phyloP scores from a whole-genome alignment of 139 green algal species.

The Chlorella sp. region DNA sequence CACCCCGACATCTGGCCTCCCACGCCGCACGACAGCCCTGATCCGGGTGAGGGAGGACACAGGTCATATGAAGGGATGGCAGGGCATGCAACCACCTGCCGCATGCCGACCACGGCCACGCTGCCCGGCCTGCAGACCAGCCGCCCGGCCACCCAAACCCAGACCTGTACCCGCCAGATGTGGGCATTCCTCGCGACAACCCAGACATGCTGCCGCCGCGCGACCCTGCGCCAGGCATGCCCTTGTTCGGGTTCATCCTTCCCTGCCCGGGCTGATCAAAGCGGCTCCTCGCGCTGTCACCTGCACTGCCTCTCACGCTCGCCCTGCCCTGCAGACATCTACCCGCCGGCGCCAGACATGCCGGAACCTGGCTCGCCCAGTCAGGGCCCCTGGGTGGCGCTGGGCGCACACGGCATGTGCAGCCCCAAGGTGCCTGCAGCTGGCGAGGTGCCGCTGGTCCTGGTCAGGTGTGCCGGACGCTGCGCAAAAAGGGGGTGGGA shows the following conservation, averaged over 20 bases:
- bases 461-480: too few relatives aligned
- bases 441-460: too few relatives aligned
- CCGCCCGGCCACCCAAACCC: background rate
- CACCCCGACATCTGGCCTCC: constrained; percentile 29
- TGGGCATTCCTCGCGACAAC: background rate
- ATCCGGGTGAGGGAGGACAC: background rate
- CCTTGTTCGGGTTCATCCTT: background rate
- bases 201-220: background rate
- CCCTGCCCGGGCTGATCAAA: too few relatives aligned
- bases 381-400: constrained; percentile 17
- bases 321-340: constrained; percentile 15
- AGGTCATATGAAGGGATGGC: too few relatives aligned
- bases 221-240: background rate
- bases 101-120: too few relatives aligned
- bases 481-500: too few relatives aligned
- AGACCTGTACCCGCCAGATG: constrained; percentile 14
- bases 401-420: background rate
- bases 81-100: too few relatives aligned
- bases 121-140: too few relatives aligned
- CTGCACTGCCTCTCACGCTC: background rate
- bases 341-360: constrained; percentile 20
- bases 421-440: too few relatives aligned
- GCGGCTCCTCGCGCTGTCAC: background rate
- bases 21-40: background rate
- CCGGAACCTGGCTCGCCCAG: constrained; percentile 16